Conservation (phyloP, 805 yeast genomes). For the Pichia eremophila region DNA sequence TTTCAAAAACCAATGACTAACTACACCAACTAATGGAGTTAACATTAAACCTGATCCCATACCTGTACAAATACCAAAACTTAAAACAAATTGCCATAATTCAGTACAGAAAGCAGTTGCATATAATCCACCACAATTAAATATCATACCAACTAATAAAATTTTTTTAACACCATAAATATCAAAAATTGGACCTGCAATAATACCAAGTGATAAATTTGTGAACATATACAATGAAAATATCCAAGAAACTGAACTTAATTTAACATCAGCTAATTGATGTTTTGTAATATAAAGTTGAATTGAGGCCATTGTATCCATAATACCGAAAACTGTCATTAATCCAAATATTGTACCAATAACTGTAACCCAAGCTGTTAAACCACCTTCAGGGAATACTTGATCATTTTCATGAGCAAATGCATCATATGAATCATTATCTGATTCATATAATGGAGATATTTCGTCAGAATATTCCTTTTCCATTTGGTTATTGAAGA, state of each 20-base stretch:
- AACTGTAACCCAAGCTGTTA: conserved; percentile 45
- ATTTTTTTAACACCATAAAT: conserved; percentile 46
- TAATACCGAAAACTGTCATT: conserved; percentile 44
- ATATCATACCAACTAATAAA: conserved; percentile 38
- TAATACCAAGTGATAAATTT: conserved; percentile 33
- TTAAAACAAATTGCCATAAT: conserved; percentile 53
- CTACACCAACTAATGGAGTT: conserved; percentile 53
- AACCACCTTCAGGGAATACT: conserved; percentile 54
- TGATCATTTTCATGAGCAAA: conserved; percentile 17
- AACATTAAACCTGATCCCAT: conserved; percentile 51
- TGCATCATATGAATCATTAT: conserved; percentile 10
- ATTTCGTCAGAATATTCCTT: not conserved
- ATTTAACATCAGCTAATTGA: conserved; percentile 37
- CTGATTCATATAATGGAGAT: not conserved
- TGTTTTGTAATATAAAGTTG: conserved; percentile 53
- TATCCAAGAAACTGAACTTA: conserved; percentile 56
- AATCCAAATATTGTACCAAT: conserved; percentile 52
- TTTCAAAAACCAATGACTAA: conserved; percentile 56
- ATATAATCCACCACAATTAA: conserved; percentile 17
- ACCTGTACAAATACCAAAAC: conserved; percentile 51
- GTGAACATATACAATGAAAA: conserved; percentile 50
- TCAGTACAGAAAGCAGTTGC: conserved; percentile 37
- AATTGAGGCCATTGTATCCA: conserved; percentile 53
- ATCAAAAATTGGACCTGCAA: conserved; percentile 47
- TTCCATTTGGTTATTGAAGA: not conserved